phyloP scores from a whole-genome alignment of 192 early-diverging fungal genomes.

The Lobosporangium transversale region DNA sequence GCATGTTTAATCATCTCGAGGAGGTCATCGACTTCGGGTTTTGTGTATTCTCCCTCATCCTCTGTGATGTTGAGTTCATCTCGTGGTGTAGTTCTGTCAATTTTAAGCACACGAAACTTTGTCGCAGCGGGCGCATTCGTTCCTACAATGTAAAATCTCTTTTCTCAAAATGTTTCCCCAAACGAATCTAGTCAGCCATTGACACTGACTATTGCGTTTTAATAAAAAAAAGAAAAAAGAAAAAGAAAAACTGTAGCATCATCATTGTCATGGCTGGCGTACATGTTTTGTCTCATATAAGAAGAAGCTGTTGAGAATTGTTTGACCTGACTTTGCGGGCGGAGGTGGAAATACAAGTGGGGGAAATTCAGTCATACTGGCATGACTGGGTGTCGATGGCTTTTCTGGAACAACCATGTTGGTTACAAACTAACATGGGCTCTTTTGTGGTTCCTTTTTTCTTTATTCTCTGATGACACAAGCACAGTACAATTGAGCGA shows the following conservation, averaged over 20 bases:
- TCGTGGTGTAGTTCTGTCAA: slow-evolving; percentile 78
- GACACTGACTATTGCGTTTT: not conserved
- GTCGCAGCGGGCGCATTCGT: slow-evolving; percentile 77
- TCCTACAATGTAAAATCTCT: slow-evolving; percentile 87
- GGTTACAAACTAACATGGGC: not conserved
- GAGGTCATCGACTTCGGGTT: slow-evolving; percentile 75
- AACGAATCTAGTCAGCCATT: too few relatives aligned
- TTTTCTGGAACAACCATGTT: not conserved
- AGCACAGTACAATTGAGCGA: not conserved
- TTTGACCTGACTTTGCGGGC: slow-evolving; percentile 41
- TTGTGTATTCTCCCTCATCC: slow-evolving; percentile 82
- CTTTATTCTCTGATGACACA: not conserved
- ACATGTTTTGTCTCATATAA: slow-evolving; percentile 91
- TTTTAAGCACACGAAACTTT: slow-evolving; percentile 85
- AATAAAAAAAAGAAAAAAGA: not conserved
- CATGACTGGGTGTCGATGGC: not conserved
- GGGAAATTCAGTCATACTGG: slow-evolving; percentile 17
- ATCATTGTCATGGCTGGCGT: slow-evolving; percentile 6
- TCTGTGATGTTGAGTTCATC: slow-evolving; percentile 78
- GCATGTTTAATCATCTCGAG: slow-evolving; percentile 83
- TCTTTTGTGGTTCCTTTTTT: too few relatives aligned
- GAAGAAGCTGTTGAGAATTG: slow-evolving; percentile 76
- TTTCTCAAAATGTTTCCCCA: slow-evolving; percentile 9
- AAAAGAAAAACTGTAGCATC: not conserved
- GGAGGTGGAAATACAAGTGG: slow-evolving; percentile 34